These are phyloP conservation scores for Aspergillus caelatus DNA, from an alignment of 2,329 filamentous ascomycete genomes.

Conservation along the genomic window DNA sequence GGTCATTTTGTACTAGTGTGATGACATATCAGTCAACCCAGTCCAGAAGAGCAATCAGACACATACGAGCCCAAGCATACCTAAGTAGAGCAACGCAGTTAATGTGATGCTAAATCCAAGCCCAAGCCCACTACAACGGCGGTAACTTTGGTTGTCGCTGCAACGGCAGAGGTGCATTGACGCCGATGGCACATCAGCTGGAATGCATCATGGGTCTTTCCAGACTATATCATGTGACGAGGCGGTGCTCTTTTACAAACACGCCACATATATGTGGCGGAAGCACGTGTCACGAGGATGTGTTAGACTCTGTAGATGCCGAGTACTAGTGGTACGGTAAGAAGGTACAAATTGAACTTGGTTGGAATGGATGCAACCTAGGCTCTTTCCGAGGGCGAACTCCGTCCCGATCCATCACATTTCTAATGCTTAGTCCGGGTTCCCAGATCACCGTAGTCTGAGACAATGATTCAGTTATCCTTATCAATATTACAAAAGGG, in stretches of 20 bases:
- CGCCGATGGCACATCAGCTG: neutral
- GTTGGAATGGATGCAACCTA: neutral
- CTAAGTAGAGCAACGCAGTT: neutral
- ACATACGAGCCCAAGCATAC: neutral
- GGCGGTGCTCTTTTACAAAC: neutral
- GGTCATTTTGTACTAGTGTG: neutral
- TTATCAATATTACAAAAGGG: neutral
- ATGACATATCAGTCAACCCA: neutral
- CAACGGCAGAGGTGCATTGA: neutral
- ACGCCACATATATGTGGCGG: neutral
- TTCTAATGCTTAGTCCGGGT: neutral
- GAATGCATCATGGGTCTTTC: neutral
- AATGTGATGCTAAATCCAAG: too few species aligned
- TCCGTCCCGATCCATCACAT: neutral
- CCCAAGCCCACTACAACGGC: neutral
- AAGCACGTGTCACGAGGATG: neutral
- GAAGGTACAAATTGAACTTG: neutral
- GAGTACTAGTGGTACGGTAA: neutral
- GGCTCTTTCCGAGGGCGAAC: neutral
- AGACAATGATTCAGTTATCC: conserved; percentile 4
- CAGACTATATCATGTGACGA: neutral
- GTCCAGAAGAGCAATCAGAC: neutral
- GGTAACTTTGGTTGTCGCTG: neutral
- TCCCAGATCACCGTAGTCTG: neutral
- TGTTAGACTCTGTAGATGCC: neutral